Evolutionary conservation across 2,329 filamentous ascomycete genomes (phyloP), one percentile per base, ranked within the genome.

Genomic region (Huntiella moniliformis): DNA sequence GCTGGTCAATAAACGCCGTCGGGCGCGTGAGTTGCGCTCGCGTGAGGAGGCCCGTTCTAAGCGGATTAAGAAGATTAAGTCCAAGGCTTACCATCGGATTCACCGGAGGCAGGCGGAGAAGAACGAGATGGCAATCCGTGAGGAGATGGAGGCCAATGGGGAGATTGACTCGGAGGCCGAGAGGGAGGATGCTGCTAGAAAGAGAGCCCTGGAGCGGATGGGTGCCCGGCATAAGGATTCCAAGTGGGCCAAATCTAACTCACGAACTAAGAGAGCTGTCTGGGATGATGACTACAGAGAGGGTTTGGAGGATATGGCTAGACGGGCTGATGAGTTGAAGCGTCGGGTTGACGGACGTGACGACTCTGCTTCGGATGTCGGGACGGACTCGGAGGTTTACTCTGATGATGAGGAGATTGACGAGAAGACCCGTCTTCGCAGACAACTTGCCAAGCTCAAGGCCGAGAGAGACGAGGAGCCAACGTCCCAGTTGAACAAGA

Each of bases 61-160:
- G 63, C 79, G 91, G 17, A 85, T 98, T 63, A 94, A 95, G 66
- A 96, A 96, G 67, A 98, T 98, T 65, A 98, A 98, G 70, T 92
- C 83, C 59, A 98, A 95, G 61, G 75, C 86, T 0, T 98, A 93
- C 59, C 82, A 88, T 46, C 79, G 87, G 38, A 80, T 96, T 11
- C 88, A 96, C 61, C 77, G 88, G 34, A 94, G 81, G 58, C 82
- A 77, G 60, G 55, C 67, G 54, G 61, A 70, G 53, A 66, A 71
- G 46, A 59, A 74, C 50, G 60, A 77, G 59, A 64, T 67, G 57
- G 71, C 69, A 12, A 60, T 64, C 12, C 63, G 62, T 13, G 68
- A 71, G 56, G 69, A 56, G 47, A 67, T 68, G 61, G 68, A 67
- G 13, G 73, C 71, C 43, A 70, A 70, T 8, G 73, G 72, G 16